phyloP scores from a whole-genome alignment of 148 eudicot species.

The Rhododendron williamsianum region DNA sequence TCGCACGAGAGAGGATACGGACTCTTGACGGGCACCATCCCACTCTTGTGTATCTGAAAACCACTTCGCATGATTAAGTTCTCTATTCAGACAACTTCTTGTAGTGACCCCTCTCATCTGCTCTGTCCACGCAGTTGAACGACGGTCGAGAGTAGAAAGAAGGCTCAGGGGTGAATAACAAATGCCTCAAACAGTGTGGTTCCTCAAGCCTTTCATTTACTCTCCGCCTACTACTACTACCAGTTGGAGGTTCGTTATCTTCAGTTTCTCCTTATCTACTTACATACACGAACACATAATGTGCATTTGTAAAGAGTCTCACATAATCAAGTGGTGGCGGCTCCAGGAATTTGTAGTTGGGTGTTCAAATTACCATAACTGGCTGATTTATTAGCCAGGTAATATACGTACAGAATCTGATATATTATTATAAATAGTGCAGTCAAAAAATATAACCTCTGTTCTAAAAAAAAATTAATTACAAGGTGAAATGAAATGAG shows the following conservation, averaged over 20 bases:
- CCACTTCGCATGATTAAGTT: neutral
- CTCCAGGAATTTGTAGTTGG: too few species aligned
- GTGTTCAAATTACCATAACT: too few species aligned
- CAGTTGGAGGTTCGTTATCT: conserved; percentile 24
- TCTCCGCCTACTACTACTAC: conserved; percentile 24
- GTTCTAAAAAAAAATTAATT: too few species aligned
- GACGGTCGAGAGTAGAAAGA: neutral
- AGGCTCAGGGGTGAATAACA: neutral
- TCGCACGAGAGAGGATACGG: too few species aligned
- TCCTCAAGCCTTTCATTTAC: conserved; percentile 30
- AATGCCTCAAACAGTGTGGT: conserved; percentile 27
- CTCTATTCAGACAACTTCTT: neutral
- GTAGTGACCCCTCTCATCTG: neutral
- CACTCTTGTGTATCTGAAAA: neutral
- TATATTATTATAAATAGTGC: too few species aligned
- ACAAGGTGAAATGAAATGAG: too few species aligned
- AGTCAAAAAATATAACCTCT: too few species aligned
- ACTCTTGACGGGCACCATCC: too few species aligned
- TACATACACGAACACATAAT: neutral
- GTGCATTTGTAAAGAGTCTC: neutral
- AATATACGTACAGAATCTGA: too few species aligned
- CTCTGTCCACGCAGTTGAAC: neutral
- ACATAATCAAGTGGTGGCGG: too few species aligned
- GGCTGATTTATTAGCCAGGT: too few species aligned
- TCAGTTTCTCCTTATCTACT: neutral